phyloP scores from a whole-genome alignment of 257 asterid species.

The Phtheirospermum japonicum region DNA sequence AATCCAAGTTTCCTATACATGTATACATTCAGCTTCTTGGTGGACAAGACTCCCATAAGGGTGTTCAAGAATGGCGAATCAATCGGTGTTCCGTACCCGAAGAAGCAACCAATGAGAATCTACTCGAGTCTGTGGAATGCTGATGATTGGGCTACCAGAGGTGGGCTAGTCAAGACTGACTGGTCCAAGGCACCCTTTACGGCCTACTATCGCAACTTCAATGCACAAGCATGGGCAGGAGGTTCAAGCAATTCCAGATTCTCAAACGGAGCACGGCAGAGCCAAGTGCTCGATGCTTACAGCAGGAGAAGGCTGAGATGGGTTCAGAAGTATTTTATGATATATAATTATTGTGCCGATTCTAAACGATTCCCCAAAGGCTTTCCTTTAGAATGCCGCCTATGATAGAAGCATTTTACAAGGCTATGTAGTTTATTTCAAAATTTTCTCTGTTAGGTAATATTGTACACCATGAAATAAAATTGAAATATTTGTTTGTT shows the following conservation, averaged over 20 bases:
- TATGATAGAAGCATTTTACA: not conserved
- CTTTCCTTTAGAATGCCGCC: conserved; percentile 56
- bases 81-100: conserved; percentile 68
- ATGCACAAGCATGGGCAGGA: conserved; percentile 38
- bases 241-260: conserved; percentile 35
- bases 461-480: conserved; percentile 24
- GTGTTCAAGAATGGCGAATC: conserved; percentile 66
- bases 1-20: not conserved
- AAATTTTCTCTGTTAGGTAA: not conserved
- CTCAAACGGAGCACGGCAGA: no score
- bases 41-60: conserved; percentile 83
- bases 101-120: conserved; percentile 75
- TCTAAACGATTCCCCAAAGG: conserved; percentile 63
- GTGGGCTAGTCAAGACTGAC: conserved; percentile 72
- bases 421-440: conserved; percentile 9
- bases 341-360: conserved; percentile 71
- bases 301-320: conserved; percentile 75
- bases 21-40: conserved; percentile 54
- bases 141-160: conserved; percentile 91
- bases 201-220: conserved; percentile 70
- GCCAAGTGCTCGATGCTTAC: conserved; percentile 64
- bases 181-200: conserved; percentile 87
- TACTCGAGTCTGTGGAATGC: conserved; percentile 93
- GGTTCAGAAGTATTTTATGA: conserved; percentile 91
- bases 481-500: not conserved